Conservation (phyloP, 2,329 filamentous ascomycete genomes). For the Rutstroemia sp. region DNA sequence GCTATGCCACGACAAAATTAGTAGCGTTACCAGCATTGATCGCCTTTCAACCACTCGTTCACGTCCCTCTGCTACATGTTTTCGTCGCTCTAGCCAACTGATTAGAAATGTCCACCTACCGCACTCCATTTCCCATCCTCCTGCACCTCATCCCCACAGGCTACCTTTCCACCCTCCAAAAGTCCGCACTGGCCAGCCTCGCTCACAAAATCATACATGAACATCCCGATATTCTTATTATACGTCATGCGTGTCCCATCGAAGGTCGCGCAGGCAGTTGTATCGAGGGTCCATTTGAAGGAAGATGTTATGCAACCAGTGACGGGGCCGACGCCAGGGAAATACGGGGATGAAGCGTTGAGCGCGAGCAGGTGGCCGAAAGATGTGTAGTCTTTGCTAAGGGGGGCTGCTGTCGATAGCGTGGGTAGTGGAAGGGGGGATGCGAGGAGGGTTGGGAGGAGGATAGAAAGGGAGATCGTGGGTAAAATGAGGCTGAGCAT, state of each 20-base stretch:
- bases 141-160: not conserved
- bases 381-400: not conserved
- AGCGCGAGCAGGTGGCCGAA: not conserved
- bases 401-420: not conserved
- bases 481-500: not conserved
- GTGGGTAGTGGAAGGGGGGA: not conserved
- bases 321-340: not conserved
- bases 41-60: not conserved
- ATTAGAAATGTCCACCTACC: not conserved
- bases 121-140: not conserved
- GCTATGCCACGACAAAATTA: not conserved
- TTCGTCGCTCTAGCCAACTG: too few species aligned
- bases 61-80: too few species aligned
- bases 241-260: not conserved
- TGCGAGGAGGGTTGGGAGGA: not conserved
- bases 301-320: not conserved
- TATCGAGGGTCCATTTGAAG: constrained; percentile 2
- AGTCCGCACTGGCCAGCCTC: not conserved
- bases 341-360: not conserved
- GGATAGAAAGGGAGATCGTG: not conserved
- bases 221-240: not conserved
- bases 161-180: not conserved
- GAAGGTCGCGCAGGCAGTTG: not conserved
- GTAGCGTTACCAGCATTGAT: not conserved
- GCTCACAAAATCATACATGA: constrained; percentile 1